Evolutionary conservation across 2,329 filamentous ascomycete species (phyloP).

Genomic region (Aspergillus sp.): DNA sequence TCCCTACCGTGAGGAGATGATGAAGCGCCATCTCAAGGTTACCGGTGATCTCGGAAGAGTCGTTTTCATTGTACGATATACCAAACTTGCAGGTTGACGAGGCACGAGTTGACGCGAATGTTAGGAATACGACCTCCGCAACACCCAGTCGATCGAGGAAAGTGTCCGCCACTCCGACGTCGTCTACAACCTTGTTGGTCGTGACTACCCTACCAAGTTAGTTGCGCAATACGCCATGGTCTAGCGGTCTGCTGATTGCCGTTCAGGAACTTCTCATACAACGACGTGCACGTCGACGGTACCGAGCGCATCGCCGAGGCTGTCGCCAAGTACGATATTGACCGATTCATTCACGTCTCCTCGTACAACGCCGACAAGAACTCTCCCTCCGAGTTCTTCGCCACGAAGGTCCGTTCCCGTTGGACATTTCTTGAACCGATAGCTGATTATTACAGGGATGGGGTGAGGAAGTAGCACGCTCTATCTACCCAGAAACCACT

Average conservation of each 20-base stretch:
- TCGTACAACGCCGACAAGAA: slow-evolving; percentile 83
- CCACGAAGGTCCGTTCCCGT: slow-evolving; percentile 69
- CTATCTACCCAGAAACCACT: slow-evolving; percentile 94
- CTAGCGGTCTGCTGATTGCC: slow-evolving; percentile 30
- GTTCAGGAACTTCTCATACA: slow-evolving; percentile 81
- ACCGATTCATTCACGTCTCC: slow-evolving; percentile 94
- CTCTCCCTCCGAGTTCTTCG: slow-evolving; percentile 84
- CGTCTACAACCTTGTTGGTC: slow-evolving; percentile 93
- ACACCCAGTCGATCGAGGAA: slow-evolving; percentile 93
- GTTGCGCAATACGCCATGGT: slow-evolving; percentile 24
- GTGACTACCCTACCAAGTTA: slow-evolving; percentile 94
- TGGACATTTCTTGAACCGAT: background rate
- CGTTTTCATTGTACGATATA: slow-evolving; percentile 68
- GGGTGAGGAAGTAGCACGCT: slow-evolving; percentile 79
- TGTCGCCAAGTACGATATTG: slow-evolving; percentile 95
- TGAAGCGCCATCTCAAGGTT: slow-evolving; percentile 93
- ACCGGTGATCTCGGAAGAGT: slow-evolving; percentile 91
- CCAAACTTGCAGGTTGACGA: background rate
- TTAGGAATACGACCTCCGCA: slow-evolving; percentile 90
- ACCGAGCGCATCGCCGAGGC: slow-evolving; percentile 90
- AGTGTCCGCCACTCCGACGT: slow-evolving; percentile 95
- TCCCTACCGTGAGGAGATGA: slow-evolving; percentile 95
- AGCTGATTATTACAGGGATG: slow-evolving; percentile 54
- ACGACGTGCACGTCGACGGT: slow-evolving; percentile 91
- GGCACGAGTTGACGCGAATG: slow-evolving; percentile 15